Evolutionary conservation across 2,329 filamentous ascomycete genomes (phyloP).

Genomic region (Bipolaris victoriae): DNA sequence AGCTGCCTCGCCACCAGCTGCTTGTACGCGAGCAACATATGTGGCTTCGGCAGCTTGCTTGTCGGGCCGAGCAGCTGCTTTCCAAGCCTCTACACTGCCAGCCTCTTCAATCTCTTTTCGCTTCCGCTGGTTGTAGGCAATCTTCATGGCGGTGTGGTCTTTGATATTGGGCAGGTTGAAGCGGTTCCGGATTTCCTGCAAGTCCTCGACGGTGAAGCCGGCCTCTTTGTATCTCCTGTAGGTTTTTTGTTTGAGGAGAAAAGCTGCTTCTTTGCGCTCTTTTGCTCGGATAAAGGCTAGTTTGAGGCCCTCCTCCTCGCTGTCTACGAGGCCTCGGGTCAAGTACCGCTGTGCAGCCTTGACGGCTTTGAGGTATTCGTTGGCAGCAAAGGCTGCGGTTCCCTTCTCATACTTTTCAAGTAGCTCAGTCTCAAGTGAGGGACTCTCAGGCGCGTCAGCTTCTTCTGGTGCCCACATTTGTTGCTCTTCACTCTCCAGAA

Average conservation of each 20-base stretch:
- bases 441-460: background rate
- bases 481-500: slow-evolving; percentile 15
- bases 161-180: slow-evolving; percentile 21
- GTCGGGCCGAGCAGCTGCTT: slow-evolving; percentile 7
- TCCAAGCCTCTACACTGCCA: slow-evolving; percentile 28
- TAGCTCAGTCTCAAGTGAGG: background rate
- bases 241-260: slow-evolving; percentile 15
- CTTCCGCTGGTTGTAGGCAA: slow-evolving; percentile 24
- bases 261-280: slow-evolving; percentile 20
- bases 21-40: slow-evolving; percentile 15
- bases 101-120: slow-evolving; percentile 22
- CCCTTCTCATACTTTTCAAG: slow-evolving; percentile 12
- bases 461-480: slow-evolving; percentile 21
- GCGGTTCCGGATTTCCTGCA: slow-evolving; percentile 18
- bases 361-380: slow-evolving; percentile 25
- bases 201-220: slow-evolving; percentile 20
- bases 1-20: slow-evolving; percentile 22
- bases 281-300: slow-evolving; percentile 31
- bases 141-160: slow-evolving; percentile 11
- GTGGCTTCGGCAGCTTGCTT: slow-evolving; percentile 22
- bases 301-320: slow-evolving; percentile 31
- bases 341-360: slow-evolving; percentile 29
- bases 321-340: slow-evolving; percentile 27
- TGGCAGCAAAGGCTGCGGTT: slow-evolving; percentile 5
- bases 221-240: slow-evolving; percentile 16